phyloP scores from a whole-genome alignment of 139 green algal species.

The Auxenochlorella protothecoides region DNA sequence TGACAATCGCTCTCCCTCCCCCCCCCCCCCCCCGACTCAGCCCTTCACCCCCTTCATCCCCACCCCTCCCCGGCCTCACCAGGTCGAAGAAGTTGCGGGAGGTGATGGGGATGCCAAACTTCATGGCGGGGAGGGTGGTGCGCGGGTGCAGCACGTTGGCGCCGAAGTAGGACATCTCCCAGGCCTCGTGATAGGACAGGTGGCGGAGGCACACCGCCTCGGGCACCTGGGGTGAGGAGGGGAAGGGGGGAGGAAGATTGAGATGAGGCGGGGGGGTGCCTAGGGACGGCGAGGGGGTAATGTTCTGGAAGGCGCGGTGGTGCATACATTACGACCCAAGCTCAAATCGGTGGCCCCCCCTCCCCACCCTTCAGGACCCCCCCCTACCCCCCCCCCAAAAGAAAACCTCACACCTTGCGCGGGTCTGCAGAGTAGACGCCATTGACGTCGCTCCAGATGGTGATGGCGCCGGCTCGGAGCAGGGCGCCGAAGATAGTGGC shows the following conservation, averaged over 20 bases:
- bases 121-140: conserved; percentile 92
- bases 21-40: background rate
- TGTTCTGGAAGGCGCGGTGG: too few relatives aligned
- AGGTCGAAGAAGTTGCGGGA: conserved; percentile 97
- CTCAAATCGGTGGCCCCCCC: too few relatives aligned
- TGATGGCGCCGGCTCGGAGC: conserved; percentile 66
- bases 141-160: conserved; percentile 95
- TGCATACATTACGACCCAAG: too few relatives aligned
- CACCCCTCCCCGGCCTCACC: conserved; percentile 37
- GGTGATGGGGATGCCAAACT: conserved; percentile 85
- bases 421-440: conserved; percentile 93
- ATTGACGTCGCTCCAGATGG: conserved; percentile 97
- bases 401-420: conserved; percentile 53
- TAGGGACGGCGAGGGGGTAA: too few relatives aligned
- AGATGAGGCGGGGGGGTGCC: too few relatives aligned
- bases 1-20: too few relatives aligned
- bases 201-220: conserved; percentile 64
- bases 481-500: conserved; percentile 90
- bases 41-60: conserved; percentile 8
- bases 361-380: background rate
- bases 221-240: conserved; percentile 35
- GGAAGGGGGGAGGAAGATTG: background rate
- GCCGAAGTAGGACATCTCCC: conserved; percentile 97
- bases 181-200: conserved; percentile 92
- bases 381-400: background rate